Base-by-base conservation (phyloP, 2,329 filamentous ascomycete genomes). In the Cladosporium sp. region DNA sequence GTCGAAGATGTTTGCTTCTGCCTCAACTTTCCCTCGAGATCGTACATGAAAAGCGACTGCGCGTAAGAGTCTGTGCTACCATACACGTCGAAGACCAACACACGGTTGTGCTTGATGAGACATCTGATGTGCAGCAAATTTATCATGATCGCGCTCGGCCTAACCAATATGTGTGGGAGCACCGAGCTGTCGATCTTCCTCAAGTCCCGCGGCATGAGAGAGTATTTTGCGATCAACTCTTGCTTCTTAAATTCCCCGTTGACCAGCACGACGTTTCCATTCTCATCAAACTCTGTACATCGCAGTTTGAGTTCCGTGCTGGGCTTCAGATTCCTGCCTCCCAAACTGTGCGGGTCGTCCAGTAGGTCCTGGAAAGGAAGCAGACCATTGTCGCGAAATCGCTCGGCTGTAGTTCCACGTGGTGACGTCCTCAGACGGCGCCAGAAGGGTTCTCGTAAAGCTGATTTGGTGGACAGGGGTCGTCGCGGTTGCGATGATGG, bases 201-300 rank as follows among this genome's bases (percentile, higher is more conserved):
- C 65, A 99, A 83, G 82, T 99, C 95, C 67, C 95, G 93, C 64
- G 95, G 94, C 58, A 97, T 85, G 28, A 98, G 85, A 49, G 93
- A 93, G 76, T 97, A 97, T 85, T 95, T 97, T 62, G 93, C 93
- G 77, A 97, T 98, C 56, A 99, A 83, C 80, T 99, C 95, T 73
- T 89, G 95, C 84, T 99, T 99, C 81, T 95, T 96, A 79, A 97
- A 98, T 78, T 98, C 95, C 66, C 93, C 92, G 75, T 96, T 96
- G 23, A 96, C 91, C 65, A 98, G 83, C 23, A 94, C 96, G 28
- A 97, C 93, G 72, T 96, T 91, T 48, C 95, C 95, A 74, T 91
- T 88, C 76, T 93, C 92, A 73, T 98, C 93, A 66, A 98, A 91
- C 78, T 99, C 95, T 0, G 95, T 99, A 76, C 95, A 99, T 63